phyloP scores from a whole-genome alignment of 371 early-diverging fungal species.

The Entomophthora muscae region DNA sequence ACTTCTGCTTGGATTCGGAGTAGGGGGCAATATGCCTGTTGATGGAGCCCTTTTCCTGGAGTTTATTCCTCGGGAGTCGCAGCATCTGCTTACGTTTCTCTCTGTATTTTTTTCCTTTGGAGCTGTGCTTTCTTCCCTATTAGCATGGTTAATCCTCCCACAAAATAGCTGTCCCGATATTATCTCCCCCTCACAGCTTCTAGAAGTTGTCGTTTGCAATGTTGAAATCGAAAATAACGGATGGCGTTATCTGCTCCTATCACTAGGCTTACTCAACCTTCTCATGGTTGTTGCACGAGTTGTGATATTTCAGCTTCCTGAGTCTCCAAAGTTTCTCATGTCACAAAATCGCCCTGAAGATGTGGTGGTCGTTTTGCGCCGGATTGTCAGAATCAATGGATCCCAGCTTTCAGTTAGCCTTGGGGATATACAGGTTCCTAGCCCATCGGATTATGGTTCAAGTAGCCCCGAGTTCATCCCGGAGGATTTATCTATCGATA shows the following conservation, averaged over 20 bases:
- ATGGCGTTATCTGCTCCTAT: constrained; percentile 51
- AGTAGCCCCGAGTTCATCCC: neutral
- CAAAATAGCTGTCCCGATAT: neutral
- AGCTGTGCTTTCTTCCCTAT: constrained; percentile 48
- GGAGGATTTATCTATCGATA: neutral
- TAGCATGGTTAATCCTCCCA: constrained; percentile 20
- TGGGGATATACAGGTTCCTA: constrained; percentile 4
- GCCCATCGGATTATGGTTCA: neutral
- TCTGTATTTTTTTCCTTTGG: constrained; percentile 74
- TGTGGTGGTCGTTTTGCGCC: constrained; percentile 46
- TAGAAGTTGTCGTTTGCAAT: constrained; percentile 18
- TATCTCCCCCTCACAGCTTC: neutral
- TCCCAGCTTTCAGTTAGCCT: neutral
- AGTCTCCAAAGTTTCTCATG: constrained; percentile 64
- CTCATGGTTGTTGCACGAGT: constrained; percentile 49
- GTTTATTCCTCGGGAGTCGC: constrained; percentile 56
- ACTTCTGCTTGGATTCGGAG: constrained; percentile 58
- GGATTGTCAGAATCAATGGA: constrained; percentile 50
- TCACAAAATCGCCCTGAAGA: constrained; percentile 43
- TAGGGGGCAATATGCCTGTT: constrained; percentile 83
- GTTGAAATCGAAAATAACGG: constrained; percentile 38
- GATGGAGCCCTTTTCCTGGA: constrained; percentile 73
- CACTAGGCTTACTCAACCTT: constrained; percentile 34
- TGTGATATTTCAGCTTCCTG: constrained; percentile 43
- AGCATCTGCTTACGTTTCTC: constrained; percentile 61